phyloP scores from a whole-genome alignment of 2,329 filamentous ascomycete genomes.

The Talaromyces sp. region DNA sequence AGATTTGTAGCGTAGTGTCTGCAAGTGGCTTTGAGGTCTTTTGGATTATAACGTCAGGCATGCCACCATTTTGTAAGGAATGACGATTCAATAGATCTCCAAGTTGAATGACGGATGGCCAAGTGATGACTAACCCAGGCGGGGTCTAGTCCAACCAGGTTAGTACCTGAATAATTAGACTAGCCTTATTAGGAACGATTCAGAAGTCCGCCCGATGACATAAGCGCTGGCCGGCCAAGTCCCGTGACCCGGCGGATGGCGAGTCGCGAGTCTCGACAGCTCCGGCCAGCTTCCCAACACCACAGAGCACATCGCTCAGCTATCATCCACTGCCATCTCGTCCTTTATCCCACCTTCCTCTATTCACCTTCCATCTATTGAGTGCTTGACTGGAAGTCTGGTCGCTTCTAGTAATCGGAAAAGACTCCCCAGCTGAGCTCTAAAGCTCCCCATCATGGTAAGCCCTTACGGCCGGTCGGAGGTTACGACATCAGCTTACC shows the following conservation, averaged over 20 bases:
- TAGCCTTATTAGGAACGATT: background rate
- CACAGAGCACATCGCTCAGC: background rate
- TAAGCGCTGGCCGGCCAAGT: background rate
- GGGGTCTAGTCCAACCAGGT: background rate
- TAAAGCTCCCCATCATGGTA: conserved; percentile 12
- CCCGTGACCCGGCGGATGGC: conserved; percentile 2
- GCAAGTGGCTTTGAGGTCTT: background rate
- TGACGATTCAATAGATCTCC: background rate
- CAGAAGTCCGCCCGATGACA: background rate
- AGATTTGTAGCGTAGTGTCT: background rate
- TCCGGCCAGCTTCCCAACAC: conserved; percentile 6
- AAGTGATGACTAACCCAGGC: background rate
- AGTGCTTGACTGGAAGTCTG: background rate
- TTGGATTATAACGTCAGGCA: background rate
- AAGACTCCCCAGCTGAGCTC: background rate
- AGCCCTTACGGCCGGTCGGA: background rate
- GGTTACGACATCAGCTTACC: conserved; percentile 3
- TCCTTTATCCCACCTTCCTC: background rate
- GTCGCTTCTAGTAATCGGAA: background rate
- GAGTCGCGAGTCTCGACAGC: background rate
- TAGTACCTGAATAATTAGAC: background rate
- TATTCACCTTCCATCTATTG: background rate
- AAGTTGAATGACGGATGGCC: background rate
- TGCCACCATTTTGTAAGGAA: background rate
- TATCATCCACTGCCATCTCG: conserved; percentile 2